These are phyloP conservation scores for Pilobolus umbonatus DNA, from an alignment of 192 early-diverging fungal species.

Conservation along the genomic window DNA sequence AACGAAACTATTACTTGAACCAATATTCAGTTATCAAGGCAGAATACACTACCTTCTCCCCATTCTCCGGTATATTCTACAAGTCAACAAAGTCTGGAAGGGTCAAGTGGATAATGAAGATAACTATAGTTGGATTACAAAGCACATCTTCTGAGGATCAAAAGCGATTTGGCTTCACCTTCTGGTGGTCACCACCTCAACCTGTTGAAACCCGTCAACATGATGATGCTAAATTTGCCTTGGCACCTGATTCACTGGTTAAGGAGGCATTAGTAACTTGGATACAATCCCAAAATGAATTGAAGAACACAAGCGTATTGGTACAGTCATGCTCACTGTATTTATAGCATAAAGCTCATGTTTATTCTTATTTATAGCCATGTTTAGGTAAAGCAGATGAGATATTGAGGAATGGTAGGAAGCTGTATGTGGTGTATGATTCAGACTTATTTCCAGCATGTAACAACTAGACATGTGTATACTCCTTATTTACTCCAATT, in stretches of 20 bases:
- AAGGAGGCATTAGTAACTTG: constrained; percentile 12
- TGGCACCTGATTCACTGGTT: constrained; percentile 3
- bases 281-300: background rate
- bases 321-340: background rate
- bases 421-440: constrained; percentile 8
- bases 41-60: background rate
- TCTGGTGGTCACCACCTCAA: constrained; percentile 2
- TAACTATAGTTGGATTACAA: background rate
- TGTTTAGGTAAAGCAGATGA: constrained; percentile 10
- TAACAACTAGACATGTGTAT: too few relatives aligned
- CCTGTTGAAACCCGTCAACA: background rate
- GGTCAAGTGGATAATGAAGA: background rate
- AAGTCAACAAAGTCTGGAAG: background rate
- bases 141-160: background rate
- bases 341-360: background rate
- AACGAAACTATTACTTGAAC: constrained; percentile 7
- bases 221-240: constrained; percentile 14
- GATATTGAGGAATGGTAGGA: constrained; percentile 7
- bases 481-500: too few relatives aligned
- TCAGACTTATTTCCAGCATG: background rate
- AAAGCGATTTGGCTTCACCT: constrained; percentile 2
- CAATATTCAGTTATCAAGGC: background rate
- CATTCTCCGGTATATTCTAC: background rate
- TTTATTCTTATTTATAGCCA: background rate
- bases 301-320: background rate